phyloP scores from a whole-genome alignment of 75 land plant species.

The Pinus tabuliformis region DNA sequence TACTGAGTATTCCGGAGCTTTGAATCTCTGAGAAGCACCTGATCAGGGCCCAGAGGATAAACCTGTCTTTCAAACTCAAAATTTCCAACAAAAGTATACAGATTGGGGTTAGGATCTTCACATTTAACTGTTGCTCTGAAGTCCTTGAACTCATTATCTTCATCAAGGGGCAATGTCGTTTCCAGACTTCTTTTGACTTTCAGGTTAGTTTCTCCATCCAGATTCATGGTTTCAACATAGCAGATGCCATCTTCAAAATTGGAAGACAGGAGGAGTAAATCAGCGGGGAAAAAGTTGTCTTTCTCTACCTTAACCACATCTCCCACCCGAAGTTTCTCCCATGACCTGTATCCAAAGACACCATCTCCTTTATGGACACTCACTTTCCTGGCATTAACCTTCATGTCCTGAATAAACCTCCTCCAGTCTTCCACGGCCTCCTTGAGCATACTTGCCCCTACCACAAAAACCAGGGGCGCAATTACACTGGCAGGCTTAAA shows the following conservation, averaged over 20 bases:
- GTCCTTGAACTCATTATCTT: conserved; percentile 40
- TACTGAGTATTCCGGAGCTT: conserved; percentile 66
- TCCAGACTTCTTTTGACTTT: conserved; percentile 77
- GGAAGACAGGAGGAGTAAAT: conserved; percentile 74
- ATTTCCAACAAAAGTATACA: conserved; percentile 89
- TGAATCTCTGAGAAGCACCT: conserved; percentile 79
- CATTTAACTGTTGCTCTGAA: conserved; percentile 60
- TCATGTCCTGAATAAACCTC: conserved; percentile 73
- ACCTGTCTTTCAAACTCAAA: conserved; percentile 48
- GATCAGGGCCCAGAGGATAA: conserved; percentile 58
- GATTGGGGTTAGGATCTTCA: conserved; percentile 86
- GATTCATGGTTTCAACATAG: conserved; percentile 92
- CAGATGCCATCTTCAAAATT: conserved; percentile 87
- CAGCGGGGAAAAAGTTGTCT: conserved; percentile 78
- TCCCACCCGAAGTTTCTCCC: conserved; percentile 75
- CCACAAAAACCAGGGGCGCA: conserved; percentile 83
- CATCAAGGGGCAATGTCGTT: conserved; percentile 53
- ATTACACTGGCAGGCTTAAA: conserved; percentile 58
- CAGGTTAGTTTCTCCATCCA: conserved; percentile 93
- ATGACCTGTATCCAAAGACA: conserved; percentile 37
- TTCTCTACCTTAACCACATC: conserved; percentile 79
- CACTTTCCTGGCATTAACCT: conserved; percentile 61
- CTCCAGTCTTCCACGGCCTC: conserved; percentile 96
- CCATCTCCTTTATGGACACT: conserved; percentile 58
- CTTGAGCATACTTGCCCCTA: conserved; percentile 83